Evolutionary conservation across 495 filamentous ascomycete genomes (phyloP).

Genomic region (Talaromyces liani): DNA sequence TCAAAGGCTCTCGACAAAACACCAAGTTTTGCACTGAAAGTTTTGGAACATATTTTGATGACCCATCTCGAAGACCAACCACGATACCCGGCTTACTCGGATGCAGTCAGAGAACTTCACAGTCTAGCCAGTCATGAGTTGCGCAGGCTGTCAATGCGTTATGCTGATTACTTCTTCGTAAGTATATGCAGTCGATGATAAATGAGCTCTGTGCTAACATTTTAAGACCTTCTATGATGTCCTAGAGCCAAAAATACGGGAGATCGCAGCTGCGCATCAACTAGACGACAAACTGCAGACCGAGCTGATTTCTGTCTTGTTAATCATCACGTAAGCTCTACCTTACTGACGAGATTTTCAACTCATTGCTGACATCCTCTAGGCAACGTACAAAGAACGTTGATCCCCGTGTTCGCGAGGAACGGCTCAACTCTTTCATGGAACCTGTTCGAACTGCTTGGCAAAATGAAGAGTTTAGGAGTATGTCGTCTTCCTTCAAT

Average conservation of each 20-base stretch:
- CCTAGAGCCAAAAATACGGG: conserved; percentile 73
- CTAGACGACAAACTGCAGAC: conserved; percentile 69
- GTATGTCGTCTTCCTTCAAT: conserved; percentile 64
- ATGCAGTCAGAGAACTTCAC: conserved; percentile 87
- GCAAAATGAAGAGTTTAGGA: conserved; percentile 61
- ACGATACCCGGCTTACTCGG: conserved; percentile 64
- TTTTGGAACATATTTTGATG: conserved; percentile 84
- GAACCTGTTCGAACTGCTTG: conserved; percentile 72
- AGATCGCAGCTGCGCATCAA: conserved; percentile 64
- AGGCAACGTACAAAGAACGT: conserved; percentile 76
- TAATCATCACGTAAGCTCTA: conserved; percentile 72
- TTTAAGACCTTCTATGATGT: conserved; percentile 72
- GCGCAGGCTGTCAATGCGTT: conserved; percentile 79
- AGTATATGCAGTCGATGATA: conserved; percentile 12
- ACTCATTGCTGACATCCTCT: neutral
- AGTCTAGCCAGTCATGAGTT: conserved; percentile 74
- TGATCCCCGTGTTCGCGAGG: conserved; percentile 54
- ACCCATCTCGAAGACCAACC: conserved; percentile 64
- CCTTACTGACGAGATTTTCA: neutral
- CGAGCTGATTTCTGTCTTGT: conserved; percentile 64
- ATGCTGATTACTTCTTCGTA: conserved; percentile 79
- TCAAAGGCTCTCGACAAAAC: conserved; percentile 73
- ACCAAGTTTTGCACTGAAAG: conserved; percentile 71
- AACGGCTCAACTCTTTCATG: conserved; percentile 64
- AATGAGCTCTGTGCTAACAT: neutral